Conservation (phyloP, 2,329 filamentous ascomycete genomes). For the Ceratocystiopsis minuta region DNA sequence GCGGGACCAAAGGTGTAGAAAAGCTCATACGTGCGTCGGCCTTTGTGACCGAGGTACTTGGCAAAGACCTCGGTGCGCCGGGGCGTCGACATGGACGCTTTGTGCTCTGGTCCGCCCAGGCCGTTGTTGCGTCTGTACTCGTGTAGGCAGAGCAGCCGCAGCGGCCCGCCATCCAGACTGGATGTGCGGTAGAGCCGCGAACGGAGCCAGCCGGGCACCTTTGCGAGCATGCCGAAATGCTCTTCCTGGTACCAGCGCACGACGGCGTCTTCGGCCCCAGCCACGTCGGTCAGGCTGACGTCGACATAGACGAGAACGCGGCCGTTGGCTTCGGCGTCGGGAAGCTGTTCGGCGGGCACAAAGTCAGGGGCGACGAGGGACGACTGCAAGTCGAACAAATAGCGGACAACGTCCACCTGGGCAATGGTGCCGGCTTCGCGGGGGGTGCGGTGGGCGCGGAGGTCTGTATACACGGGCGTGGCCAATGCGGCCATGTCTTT, state of each 20-base stretch:
- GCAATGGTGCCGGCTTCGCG: slow-evolving; percentile 36
- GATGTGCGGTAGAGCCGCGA: slow-evolving; percentile 54
- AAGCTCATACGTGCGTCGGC: slow-evolving; percentile 45
- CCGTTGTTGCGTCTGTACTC: slow-evolving; percentile 54
- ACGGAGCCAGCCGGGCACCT: slow-evolving; percentile 63
- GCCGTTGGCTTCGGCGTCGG: slow-evolving; percentile 39
- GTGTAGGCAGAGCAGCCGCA: slow-evolving; percentile 48
- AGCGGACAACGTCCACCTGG: slow-evolving; percentile 46
- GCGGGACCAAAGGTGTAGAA: slow-evolving; percentile 68
- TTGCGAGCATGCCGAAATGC: slow-evolving; percentile 52
- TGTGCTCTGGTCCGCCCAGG: slow-evolving; percentile 44
- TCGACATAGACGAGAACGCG: slow-evolving; percentile 45
- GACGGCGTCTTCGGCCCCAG: slow-evolving; percentile 30
- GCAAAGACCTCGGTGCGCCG: slow-evolving; percentile 41
- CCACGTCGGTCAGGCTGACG: slow-evolving; percentile 29
- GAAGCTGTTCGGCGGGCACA: slow-evolving; percentile 37
- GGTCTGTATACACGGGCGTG: slow-evolving; percentile 48
- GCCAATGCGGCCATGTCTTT: slow-evolving; percentile 54
- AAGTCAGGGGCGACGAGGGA: slow-evolving; percentile 38
- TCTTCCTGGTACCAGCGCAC: slow-evolving; percentile 60
- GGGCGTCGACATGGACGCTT: slow-evolving; percentile 42
- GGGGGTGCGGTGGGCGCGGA: slow-evolving; percentile 38
- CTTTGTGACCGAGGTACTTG: slow-evolving; percentile 38
- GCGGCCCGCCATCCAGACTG: slow-evolving; percentile 34
- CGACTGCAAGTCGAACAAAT: slow-evolving; percentile 50